Conservation (phyloP, 2,329 filamentous ascomycete species). For the Cladosporium sp. region DNA sequence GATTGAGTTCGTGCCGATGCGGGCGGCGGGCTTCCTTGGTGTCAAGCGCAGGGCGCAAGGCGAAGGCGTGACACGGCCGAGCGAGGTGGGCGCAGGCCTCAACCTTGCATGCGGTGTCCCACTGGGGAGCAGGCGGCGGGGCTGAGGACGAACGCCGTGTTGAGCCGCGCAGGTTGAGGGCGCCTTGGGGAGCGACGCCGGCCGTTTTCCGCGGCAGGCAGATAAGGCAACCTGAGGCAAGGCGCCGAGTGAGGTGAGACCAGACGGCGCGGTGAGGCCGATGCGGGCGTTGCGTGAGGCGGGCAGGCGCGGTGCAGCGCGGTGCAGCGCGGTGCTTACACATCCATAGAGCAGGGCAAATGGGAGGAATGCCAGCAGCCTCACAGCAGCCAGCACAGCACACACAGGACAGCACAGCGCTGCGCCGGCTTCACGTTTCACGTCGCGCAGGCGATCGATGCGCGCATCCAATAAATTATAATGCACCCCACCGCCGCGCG, state of each 20-base stretch:
- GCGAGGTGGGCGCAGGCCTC: background rate
- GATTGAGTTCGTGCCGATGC: too few species aligned
- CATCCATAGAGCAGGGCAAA: too few species aligned
- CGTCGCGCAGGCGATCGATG: background rate
- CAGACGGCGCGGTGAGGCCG: too few species aligned
- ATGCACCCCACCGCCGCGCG: background rate
- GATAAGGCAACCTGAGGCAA: too few species aligned
- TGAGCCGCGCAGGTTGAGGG: background rate
- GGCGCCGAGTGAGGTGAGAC: too few species aligned
- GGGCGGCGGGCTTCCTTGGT: background rate
- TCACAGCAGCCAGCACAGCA: background rate
- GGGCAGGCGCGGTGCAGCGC: too few species aligned
- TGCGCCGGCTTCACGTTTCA: conserved; percentile 5
- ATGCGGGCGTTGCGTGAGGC: too few species aligned
- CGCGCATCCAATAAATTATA: background rate
- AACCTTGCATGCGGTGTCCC: background rate
- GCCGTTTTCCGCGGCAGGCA: too few species aligned
- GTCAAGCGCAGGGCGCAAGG: conserved; percentile 2
- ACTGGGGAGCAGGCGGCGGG: background rate
- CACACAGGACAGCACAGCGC: background rate
- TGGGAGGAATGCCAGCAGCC: too few species aligned
- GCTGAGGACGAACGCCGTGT: conserved; percentile 1
- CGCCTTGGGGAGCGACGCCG: too few species aligned
- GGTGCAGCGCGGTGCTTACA: too few species aligned
- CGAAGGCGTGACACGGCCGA: background rate